Evolutionary conservation across 192 early-diverging fungal genomes (phyloP).

Genomic region (Podila horticola): DNA sequence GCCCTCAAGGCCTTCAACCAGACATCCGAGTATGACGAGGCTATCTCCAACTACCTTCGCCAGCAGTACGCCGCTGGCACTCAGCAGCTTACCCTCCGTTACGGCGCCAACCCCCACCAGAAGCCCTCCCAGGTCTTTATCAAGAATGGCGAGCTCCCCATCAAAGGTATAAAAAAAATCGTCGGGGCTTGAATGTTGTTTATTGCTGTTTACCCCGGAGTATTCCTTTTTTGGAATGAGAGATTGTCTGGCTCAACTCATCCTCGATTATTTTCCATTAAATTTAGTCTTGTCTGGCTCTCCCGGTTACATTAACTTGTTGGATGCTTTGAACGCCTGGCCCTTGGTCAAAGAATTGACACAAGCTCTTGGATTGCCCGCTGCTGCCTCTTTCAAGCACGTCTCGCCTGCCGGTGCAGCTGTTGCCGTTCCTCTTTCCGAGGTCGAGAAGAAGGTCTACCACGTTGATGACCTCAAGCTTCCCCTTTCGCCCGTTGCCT

Average conservation of each 20-base stretch:
- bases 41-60: slow-evolving; percentile 96
- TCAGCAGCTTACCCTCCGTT: slow-evolving; percentile 86
- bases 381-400: slow-evolving; percentile 99
- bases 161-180: slow-evolving; percentile 57
- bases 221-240: slow-evolving; percentile 43
- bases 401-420: slow-evolving; percentile 98
- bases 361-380: slow-evolving; percentile 85
- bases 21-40: slow-evolving; percentile 95
- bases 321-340: slow-evolving; percentile 98
- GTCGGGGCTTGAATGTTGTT: slow-evolving; percentile 35
- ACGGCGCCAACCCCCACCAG: slow-evolving; percentile 99
- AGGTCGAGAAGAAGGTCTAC: slow-evolving; percentile 89
- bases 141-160: slow-evolving; percentile 83
- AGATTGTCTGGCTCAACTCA: background rate
- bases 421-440: slow-evolving; percentile 83
- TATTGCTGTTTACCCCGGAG: slow-evolving; percentile 41
- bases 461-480: slow-evolving; percentile 88
- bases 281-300: slow-evolving; percentile 84
- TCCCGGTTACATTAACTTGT: slow-evolving; percentile 98
- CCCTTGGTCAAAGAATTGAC: slow-evolving; percentile 97
- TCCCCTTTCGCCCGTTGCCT: slow-evolving; percentile 84
- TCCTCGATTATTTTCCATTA: background rate
- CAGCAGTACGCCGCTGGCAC: slow-evolving; percentile 86
- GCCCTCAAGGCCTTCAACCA: slow-evolving; percentile 95
- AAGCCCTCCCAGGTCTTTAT: slow-evolving; percentile 95